A percentile compares a stretch with the other conserved stretches of the same genome.
These are phyloP conservation scores for Trametes cinnabarina DNA, from an alignment of 768 basidiomycete species.

Conservation along the genomic window DNA sequence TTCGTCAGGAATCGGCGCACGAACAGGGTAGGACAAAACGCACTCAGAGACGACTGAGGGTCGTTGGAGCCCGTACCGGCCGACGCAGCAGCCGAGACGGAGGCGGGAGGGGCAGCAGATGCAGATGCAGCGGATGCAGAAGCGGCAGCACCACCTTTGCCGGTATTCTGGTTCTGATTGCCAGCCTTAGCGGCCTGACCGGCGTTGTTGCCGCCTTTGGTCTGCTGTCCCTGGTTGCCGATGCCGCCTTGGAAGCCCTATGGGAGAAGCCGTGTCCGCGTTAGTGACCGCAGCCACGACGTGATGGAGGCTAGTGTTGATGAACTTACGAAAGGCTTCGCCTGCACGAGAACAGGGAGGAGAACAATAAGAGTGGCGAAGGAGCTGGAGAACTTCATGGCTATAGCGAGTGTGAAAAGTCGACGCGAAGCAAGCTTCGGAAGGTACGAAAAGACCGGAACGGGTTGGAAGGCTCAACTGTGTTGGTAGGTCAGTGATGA, in stretches of 20 bases:
- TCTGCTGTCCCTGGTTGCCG: neutral
- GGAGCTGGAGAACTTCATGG: conserved; percentile 51
- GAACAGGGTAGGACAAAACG: neutral
- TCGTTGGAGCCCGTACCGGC: conserved; percentile 25
- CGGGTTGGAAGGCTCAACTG: conserved; percentile 23
- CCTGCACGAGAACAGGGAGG: conserved; percentile 37
- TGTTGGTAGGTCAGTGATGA: conserved; percentile 20
- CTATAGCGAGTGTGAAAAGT: conserved; percentile 28
- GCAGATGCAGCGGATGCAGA: conserved; percentile 17
- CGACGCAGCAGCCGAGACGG: neutral
- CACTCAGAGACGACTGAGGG: conserved; percentile 45
- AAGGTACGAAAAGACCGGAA: conserved; percentile 23
- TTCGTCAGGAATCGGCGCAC: no score
- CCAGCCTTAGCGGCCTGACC: neutral
- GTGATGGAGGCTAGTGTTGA: neutral
- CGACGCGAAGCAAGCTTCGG: conserved; percentile 28
- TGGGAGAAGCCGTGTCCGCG: neutral
- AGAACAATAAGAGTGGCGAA: conserved; percentile 40
- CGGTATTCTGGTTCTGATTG: neutral
- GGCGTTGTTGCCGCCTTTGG: conserved; percentile 8
- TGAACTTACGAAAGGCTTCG: conserved; percentile 24
- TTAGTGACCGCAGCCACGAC: neutral
- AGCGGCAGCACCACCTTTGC: conserved; percentile 8
- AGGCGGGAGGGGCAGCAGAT: conserved; percentile 2
- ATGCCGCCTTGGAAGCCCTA: conserved; percentile 1